A percentile compares a stretch with the other conserved stretches of the same genome.
phyloP scores from a whole-genome alignment of 768 basidiomycete genomes.

The Pleurotus eryngii region DNA sequence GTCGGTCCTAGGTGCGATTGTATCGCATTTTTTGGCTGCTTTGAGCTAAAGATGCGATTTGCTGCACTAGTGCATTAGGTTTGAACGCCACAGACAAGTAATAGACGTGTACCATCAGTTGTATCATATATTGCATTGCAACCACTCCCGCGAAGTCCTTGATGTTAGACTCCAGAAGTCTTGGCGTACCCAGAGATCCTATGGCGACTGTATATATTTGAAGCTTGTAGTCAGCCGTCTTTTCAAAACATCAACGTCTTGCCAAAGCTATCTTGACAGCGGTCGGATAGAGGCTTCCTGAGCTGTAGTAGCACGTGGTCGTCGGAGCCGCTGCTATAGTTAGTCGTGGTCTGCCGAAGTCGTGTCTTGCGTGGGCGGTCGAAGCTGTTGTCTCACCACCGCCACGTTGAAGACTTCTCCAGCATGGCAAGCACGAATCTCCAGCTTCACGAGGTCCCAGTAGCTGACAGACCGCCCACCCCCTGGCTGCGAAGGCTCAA shows the following conservation, averaged over 20 bases:
- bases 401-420: no score
- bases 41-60: no score
- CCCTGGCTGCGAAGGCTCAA: slow-evolving; percentile 51
- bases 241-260: neutral
- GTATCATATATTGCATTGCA: neutral
- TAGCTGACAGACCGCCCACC: slow-evolving; percentile 47
- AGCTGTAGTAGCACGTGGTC: neutral
- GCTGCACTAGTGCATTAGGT: no score
- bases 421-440: slow-evolving; percentile 7
- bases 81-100: neutral
- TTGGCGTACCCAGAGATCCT: neutral
- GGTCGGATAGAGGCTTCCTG: neutral
- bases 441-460: slow-evolving; percentile 43
- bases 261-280: no score
- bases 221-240: neutral
- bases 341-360: neutral
- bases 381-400: no score
- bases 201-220: neutral
- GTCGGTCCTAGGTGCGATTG: neutral
- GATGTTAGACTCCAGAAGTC: neutral
- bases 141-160: neutral
- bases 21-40: neutral
- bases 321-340: neutral
- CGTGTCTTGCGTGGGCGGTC: no score
- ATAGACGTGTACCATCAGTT: neutral